A percentile compares a stretch with the other conserved stretches of the same genome.
phyloP scores from a whole-genome alignment of 2,329 filamentous ascomycete species.

The Leptographium procerum region DNA sequence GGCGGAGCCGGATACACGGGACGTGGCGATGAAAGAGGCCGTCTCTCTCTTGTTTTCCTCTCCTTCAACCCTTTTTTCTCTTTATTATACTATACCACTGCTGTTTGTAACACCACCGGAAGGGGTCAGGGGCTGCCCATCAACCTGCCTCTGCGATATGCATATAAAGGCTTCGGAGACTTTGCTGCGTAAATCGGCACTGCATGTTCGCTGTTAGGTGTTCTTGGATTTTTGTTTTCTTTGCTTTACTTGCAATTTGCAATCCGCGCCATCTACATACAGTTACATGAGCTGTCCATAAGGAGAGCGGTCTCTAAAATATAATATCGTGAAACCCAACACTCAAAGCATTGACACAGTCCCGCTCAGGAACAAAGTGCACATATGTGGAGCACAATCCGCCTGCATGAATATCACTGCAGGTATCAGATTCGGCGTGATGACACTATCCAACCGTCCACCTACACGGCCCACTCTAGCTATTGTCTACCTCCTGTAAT shows the following conservation, averaged over 20 bases:
- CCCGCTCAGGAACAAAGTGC: not conserved
- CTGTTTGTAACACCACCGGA: not conserved
- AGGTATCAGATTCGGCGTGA: not conserved
- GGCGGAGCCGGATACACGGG: slow-evolving; percentile 37
- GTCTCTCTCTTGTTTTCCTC: not conserved
- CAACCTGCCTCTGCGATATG: too few species aligned
- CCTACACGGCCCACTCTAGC: too few species aligned
- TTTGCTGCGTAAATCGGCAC: not conserved
- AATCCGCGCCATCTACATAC: not conserved
- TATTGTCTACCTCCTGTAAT: too few species aligned
- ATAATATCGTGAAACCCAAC: not conserved
- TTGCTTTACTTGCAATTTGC: not conserved
- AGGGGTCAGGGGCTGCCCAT: not conserved
- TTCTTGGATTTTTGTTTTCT: not conserved
- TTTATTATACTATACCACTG: not conserved
- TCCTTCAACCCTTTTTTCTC: not conserved
- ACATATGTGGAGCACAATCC: not conserved
- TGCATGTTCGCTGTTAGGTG: not conserved
- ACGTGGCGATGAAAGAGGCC: slow-evolving; percentile 42
- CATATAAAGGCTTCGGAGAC: not conserved
- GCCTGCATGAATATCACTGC: not conserved
- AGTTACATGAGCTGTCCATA: too few species aligned
- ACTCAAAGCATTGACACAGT: not conserved
- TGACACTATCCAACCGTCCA: too few species aligned
- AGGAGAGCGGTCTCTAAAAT: not conserved